A percentile compares a stretch with the other conserved stretches of the same genome.
phyloP scores from a whole-genome alignment of 352 stramenopile genomes.

The Phytophthora capsici region DNA sequence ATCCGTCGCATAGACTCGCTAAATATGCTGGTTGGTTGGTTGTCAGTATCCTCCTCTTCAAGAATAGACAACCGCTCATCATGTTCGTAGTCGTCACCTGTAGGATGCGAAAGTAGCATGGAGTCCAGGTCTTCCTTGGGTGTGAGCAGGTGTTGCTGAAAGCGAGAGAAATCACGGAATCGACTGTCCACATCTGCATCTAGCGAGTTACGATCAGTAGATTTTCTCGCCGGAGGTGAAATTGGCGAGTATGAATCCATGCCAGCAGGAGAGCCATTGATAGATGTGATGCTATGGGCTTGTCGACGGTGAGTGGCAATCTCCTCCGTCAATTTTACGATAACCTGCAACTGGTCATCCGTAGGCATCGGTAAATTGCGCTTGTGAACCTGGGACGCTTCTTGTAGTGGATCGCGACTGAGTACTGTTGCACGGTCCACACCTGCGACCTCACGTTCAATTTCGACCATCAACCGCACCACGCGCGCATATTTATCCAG shows the following conservation, averaged over 20 bases:
- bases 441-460: constrained; percentile 85
- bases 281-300: constrained; percentile 41
- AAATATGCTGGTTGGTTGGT: constrained; percentile 78
- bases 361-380: constrained; percentile 79
- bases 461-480: constrained; percentile 85
- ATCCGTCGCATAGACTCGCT: constrained; percentile 70
- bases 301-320: constrained; percentile 70
- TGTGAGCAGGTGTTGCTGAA: constrained; percentile 87
- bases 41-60: constrained; percentile 76
- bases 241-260: constrained; percentile 44
- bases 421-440: constrained; percentile 72
- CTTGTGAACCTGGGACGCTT: constrained; percentile 45
- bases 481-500: constrained; percentile 88
- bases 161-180: constrained; percentile 87
- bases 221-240: constrained; percentile 42
- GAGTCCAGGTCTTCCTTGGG: constrained; percentile 70
- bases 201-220: constrained; percentile 19
- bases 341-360: constrained; percentile 86
- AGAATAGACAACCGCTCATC: constrained; percentile 52
- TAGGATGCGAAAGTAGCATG: constrained; percentile 46
- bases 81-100: constrained; percentile 48
- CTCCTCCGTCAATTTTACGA: constrained; percentile 80
- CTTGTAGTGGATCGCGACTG: constrained; percentile 49
- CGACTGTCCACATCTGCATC: constrained; percentile 65
- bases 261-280: constrained; percentile 28